Percentiles rank a stretch among this genome's conserved stretches.
phyloP scores from a whole-genome alignment of 495 filamentous ascomycete genomes.

The Cetradonia linearis region DNA sequence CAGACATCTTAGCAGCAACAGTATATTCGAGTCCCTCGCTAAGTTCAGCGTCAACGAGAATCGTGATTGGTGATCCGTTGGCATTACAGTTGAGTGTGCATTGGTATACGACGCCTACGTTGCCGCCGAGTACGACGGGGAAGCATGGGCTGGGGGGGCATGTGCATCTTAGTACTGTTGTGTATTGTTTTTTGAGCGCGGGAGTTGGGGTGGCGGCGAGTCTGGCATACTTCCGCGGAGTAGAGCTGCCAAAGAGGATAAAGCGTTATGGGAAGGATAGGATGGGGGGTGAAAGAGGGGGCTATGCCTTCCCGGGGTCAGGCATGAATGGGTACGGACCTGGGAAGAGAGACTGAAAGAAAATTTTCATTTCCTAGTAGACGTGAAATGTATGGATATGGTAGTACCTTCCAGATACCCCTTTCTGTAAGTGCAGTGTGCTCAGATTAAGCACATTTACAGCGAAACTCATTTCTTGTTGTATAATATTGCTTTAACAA shows the following conservation, averaged over 20 bases:
- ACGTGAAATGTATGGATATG: not conserved
- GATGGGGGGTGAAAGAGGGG: slow-evolving; percentile 35
- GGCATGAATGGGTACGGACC: slow-evolving; percentile 42
- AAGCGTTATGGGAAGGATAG: slow-evolving; percentile 31
- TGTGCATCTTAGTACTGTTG: slow-evolving; percentile 26
- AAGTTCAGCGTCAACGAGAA: slow-evolving; percentile 40
- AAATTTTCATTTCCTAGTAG: not conserved
- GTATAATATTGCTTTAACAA: not conserved
- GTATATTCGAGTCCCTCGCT: slow-evolving; percentile 78
- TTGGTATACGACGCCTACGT: slow-evolving; percentile 51
- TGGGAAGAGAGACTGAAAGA: slow-evolving; percentile 45
- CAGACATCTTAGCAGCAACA: slow-evolving; percentile 69
- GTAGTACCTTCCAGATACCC: not conserved
- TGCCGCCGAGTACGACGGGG: slow-evolving; percentile 25
- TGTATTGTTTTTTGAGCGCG: slow-evolving; percentile 28
- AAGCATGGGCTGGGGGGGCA: slow-evolving; percentile 23
- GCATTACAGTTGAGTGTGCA: slow-evolving; percentile 70
- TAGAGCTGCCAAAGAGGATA: slow-evolving; percentile 39
- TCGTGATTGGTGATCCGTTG: slow-evolving; percentile 81
- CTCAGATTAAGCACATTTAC: too few relatives aligned
- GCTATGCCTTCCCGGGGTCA: slow-evolving; percentile 31
- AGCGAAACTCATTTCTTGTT: not conserved
- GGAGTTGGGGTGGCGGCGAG: slow-evolving; percentile 35
- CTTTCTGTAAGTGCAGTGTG: not conserved
- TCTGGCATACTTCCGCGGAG: slow-evolving; percentile 29